Evolutionary conservation across 768 basidiomycete species (phyloP).

Genomic region (Tephrocybe sp.): DNA sequence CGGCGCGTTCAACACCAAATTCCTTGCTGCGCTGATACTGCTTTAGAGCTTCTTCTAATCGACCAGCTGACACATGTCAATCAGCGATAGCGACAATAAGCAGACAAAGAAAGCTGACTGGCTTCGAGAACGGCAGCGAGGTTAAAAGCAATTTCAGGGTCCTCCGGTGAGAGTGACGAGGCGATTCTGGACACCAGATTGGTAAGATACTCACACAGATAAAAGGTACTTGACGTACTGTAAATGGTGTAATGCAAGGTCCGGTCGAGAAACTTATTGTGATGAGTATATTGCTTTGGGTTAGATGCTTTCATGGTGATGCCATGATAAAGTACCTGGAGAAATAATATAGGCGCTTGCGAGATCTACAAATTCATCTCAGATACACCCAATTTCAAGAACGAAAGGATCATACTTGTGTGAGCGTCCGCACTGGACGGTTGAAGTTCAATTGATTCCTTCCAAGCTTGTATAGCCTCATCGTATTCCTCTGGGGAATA

Average conservation of each 20-base stretch:
- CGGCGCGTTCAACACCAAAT: slow-evolving; percentile 79
- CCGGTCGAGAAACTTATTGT: slow-evolving; percentile 65
- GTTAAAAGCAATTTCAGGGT: slow-evolving; percentile 92
- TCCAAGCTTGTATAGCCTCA: slow-evolving; percentile 84
- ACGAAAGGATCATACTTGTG: slow-evolving; percentile 60
- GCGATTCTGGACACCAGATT: slow-evolving; percentile 61
- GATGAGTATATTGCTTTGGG: slow-evolving; percentile 2
- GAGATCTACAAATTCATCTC: slow-evolving; percentile 52
- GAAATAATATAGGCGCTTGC: slow-evolving; percentile 90
- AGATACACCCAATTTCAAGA: slow-evolving; percentile 17
- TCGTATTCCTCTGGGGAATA: slow-evolving; percentile 74
- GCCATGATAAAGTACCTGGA: slow-evolving; percentile 28
- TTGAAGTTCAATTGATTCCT: slow-evolving; percentile 78
- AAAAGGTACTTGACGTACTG: slow-evolving; percentile 46
- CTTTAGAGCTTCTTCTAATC: slow-evolving; percentile 76
- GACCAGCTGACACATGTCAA: slow-evolving; percentile 54
- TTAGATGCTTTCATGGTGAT: slow-evolving; percentile 10
- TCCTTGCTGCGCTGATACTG: slow-evolving; percentile 82
- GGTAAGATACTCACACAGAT: slow-evolving; percentile 27
- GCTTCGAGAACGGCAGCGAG: slow-evolving; percentile 90
- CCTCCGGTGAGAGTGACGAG: slow-evolving; percentile 79
- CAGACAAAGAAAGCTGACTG: slow-evolving; percentile 46
- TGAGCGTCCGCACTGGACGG: slow-evolving; percentile 86
- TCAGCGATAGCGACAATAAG: slow-evolving; percentile 22
- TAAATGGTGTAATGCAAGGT: slow-evolving; percentile 84